A percentile compares a stretch with the other conserved stretches of the same genome.
Conservation (phyloP, 129 eudicot species). For the Deinandra increscens region DNA sequence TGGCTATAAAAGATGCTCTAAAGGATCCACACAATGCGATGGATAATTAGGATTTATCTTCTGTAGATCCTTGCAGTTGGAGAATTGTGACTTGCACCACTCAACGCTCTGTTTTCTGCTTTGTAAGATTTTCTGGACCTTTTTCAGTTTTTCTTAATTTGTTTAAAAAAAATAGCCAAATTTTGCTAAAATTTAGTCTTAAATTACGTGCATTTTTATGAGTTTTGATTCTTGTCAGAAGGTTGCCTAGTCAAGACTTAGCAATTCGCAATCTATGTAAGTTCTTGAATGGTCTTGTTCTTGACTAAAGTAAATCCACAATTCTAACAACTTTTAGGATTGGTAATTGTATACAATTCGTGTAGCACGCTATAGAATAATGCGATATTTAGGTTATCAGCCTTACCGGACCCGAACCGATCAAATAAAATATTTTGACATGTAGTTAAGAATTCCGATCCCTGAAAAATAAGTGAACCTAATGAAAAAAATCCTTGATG, state of each 20-base stretch:
- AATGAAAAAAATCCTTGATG: too few species aligned
- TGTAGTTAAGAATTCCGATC: too few species aligned
- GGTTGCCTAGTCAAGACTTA: slow-evolving; percentile 81
- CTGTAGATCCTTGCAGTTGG: slow-evolving; percentile 99
- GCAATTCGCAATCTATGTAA: slow-evolving; percentile 85
- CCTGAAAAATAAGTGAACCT: too few species aligned
- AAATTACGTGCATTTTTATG: slow-evolving; percentile 5
- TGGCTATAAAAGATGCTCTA: slow-evolving; percentile 70
- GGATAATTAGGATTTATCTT: slow-evolving; percentile 90
- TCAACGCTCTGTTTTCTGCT: slow-evolving; percentile 86
- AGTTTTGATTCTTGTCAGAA: slow-evolving; percentile 44
- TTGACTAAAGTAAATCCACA: not conserved
- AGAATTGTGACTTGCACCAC: slow-evolving; percentile 85
- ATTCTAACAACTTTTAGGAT: not conserved
- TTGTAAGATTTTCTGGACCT: slow-evolving; percentile 51
- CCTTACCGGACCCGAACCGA: too few species aligned
- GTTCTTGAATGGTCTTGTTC: slow-evolving; percentile 22
- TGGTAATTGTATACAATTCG: slow-evolving; percentile 3
- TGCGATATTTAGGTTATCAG: slow-evolving; percentile 69
- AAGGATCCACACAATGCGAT: slow-evolving; percentile 77
- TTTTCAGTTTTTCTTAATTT: not conserved
- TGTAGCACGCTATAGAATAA: slow-evolving; percentile 85
- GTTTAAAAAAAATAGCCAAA: too few species aligned
- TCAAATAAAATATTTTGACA: too few species aligned
- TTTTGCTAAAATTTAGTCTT: not conserved